Evolutionary conservation across 1,139 yeast species (phyloP), one percentile per base, ranked within the genome.

Genomic region (Cylindricascospora bacillispora): DNA sequence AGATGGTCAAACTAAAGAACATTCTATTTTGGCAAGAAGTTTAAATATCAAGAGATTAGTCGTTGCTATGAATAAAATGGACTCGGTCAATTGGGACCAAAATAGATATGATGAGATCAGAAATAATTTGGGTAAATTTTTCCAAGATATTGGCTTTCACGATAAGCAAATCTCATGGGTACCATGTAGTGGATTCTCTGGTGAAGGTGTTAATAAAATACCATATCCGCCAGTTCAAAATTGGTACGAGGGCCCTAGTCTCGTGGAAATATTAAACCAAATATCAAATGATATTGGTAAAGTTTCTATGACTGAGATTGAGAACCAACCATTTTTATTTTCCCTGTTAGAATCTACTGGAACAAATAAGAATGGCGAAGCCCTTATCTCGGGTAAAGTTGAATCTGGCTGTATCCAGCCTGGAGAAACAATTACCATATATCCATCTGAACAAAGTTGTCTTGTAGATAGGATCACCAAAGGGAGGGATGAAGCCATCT

Each of bases 1-100:
- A 38, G 85, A 80, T 51, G 98, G 98, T 1, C 97, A 89, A 56
- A 86, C 97, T 1, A 83, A 79, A 47, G 98, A 92, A 53, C 98
- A 92, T 53, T 75, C 94, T 0, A 59, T 83, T 4, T 65, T 92
- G 31, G 93, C 93, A 4, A 69, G 78, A 41, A 76, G 78, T 43
- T 57, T 89, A 38, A 98, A 97, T 1, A 71, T 89, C n/a, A 73
- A 70, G 21, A 67, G 66, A 26, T 55, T 89, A 13, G 63, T 89
- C 26, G 76, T 89, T 13, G 93, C 80, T 1, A 70, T 92, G 33
- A 92, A 92, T 56, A 92, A 92, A 54, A 68, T 92, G 70, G 99
- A 92, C 52, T 67, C 73, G 18, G 61, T 59, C 30, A 65, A 69
- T 26, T 86, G 95, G 93, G 62, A 70, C 14, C 56, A 73, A 45